A percentile compares a stretch with the other conserved stretches of the same genome.
phyloP scores from a whole-genome alignment of 2,329 filamentous ascomycete genomes.

The Xenoacremonium recifei region DNA sequence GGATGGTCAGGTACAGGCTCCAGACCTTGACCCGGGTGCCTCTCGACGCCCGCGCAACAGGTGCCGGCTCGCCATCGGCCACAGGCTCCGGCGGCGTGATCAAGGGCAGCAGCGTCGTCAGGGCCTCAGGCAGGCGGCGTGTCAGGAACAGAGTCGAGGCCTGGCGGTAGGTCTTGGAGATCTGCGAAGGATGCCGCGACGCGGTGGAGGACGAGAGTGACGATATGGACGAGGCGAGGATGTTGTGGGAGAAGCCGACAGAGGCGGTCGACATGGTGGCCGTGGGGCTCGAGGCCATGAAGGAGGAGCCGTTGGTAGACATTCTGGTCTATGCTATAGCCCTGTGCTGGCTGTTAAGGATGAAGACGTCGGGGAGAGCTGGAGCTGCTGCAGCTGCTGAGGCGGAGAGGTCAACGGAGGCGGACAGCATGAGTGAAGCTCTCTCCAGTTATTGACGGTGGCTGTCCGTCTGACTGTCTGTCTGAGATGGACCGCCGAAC shows the following conservation, averaged over 20 bases:
- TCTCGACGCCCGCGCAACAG: constrained; percentile 75
- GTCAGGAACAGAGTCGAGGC: constrained; percentile 93
- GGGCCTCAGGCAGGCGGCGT: constrained; percentile 84
- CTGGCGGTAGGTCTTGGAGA: constrained; percentile 92
- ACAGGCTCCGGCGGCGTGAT: constrained; percentile 60
- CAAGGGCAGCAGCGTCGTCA: constrained; percentile 80
- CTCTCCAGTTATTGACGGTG: neutral
- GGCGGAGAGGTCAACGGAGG: too few relatives aligned
- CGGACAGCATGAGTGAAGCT: too few relatives aligned
- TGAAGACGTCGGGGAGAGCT: too few relatives aligned
- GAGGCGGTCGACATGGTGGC: constrained; percentile 28
- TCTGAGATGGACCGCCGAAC: too few relatives aligned
- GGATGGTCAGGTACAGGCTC: constrained; percentile 91
- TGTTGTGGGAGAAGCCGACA: constrained; percentile 48
- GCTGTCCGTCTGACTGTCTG: too few relatives aligned
- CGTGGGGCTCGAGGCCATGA: constrained; percentile 45
- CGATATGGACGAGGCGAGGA: constrained; percentile 65
- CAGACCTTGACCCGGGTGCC: constrained; percentile 91
- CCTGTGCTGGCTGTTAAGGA: too few relatives aligned
- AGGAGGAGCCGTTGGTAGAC: constrained; percentile 45
- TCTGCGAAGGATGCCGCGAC: constrained; percentile 64
- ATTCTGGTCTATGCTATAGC: too few relatives aligned
- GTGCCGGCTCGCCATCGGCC: constrained; percentile 59
- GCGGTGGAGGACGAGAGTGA: constrained; percentile 63
- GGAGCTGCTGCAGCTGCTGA: too few relatives aligned